Evolutionary conservation across 2,329 filamentous ascomycete species (phyloP).

Genomic region (Corniculantispora saksenae): DNA sequence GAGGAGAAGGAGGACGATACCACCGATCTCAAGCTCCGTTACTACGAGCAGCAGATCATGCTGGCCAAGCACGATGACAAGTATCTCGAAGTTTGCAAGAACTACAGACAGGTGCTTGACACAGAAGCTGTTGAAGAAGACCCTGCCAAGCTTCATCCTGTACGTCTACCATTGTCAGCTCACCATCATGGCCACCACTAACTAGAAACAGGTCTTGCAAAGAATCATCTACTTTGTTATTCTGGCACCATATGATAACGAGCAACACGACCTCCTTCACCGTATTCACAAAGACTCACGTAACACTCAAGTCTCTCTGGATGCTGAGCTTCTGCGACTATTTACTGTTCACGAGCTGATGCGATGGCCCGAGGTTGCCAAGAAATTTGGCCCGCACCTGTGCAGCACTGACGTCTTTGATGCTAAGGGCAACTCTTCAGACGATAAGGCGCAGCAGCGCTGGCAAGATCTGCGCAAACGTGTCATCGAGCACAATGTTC

Average conservation of each 20-base stretch:
- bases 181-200: slow-evolving; percentile 19
- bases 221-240: slow-evolving; percentile 98
- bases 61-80: slow-evolving; percentile 96
- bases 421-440: slow-evolving; percentile 61
- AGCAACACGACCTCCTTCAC: slow-evolving; percentile 95
- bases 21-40: slow-evolving; percentile 91
- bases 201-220: slow-evolving; percentile 69
- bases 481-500: slow-evolving; percentile 98
- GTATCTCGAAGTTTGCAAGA: slow-evolving; percentile 96
- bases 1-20: slow-evolving; percentile 83
- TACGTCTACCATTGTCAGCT: slow-evolving; percentile 47
- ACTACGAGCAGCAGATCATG: slow-evolving; percentile 96
- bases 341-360: slow-evolving; percentile 97
- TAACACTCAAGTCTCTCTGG: slow-evolving; percentile 73
- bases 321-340: slow-evolving; percentile 84
- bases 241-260: slow-evolving; percentile 95
- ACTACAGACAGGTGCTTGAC: slow-evolving; percentile 95
- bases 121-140: slow-evolving; percentile 95
- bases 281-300: slow-evolving; percentile 85
- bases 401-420: slow-evolving; percentile 90
- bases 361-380: slow-evolving; percentile 93
- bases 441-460: slow-evolving; percentile 79
- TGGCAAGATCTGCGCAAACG: slow-evolving; percentile 97
- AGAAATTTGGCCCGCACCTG: slow-evolving; percentile 85
- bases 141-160: slow-evolving; percentile 78